Percentiles rank a stretch among this genome's conserved stretches.
Conservation (phyloP, 2,329 filamentous ascomycete species). For the Paecilomyces sp. region DNA sequence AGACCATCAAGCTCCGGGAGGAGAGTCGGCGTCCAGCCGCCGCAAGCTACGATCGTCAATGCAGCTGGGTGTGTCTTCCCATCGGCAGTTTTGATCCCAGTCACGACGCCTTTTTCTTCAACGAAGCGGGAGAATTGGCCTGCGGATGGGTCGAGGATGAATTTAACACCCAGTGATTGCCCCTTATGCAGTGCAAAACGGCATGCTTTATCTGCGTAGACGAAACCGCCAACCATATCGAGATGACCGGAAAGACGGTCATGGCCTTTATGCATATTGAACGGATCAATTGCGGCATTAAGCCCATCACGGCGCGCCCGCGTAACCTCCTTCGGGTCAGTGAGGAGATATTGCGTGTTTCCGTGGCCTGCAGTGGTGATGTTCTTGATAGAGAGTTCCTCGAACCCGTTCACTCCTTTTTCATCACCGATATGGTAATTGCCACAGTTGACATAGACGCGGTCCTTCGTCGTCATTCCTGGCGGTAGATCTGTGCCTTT, state of each 20-base stretch:
- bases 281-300: conserved; percentile 30
- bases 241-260: conserved; percentile 31
- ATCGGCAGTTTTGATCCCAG: conserved; percentile 35
- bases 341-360: conserved; percentile 29
- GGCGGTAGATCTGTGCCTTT: conserved; percentile 23
- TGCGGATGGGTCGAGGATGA: conserved; percentile 28
- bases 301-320: conserved; percentile 21
- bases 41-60: conserved; percentile 35
- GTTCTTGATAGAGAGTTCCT: conserved; percentile 28
- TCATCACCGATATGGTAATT: conserved; percentile 12
- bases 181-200: conserved; percentile 39
- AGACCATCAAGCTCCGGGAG: conserved; percentile 35
- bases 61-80: conserved; percentile 23
- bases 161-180: conserved; percentile 32
- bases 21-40: conserved; percentile 39
- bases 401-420: conserved; percentile 18
- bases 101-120: conserved; percentile 12
- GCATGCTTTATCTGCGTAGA: conserved; percentile 42
- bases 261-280: conserved; percentile 21
- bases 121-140: conserved; percentile 25
- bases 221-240: conserved; percentile 42
- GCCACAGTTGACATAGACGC: conserved; percentile 35
- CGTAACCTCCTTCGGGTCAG: conserved; percentile 16
- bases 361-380: conserved; percentile 28
- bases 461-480: conserved; percentile 29